Base-by-base conservation (phyloP, 169 alveolate species). In the Perkinsus marinus region DNA sequence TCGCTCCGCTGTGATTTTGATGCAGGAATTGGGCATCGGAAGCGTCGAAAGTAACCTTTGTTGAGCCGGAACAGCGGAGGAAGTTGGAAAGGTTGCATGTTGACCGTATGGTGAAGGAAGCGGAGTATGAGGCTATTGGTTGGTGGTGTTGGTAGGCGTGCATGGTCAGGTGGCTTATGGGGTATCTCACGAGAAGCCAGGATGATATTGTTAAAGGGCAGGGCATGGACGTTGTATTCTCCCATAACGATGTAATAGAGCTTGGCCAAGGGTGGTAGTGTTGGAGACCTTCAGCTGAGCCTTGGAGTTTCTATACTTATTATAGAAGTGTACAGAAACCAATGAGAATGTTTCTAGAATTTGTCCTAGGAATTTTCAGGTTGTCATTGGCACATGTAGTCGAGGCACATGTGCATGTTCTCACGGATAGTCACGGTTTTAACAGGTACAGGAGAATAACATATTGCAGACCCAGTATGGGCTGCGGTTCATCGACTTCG, bases 361-460 rank as follows among this genome's bases (percentile, higher is more conserved):
- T n/a, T n/a, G n/a, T n/a, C n/a, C n/a, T n/a, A n/a, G n/a, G n/a
- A n/a, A n/a, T n/a, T n/a, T n/a, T n/a, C n/a, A n/a, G n/a, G n/a
- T n/a, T n/a, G n/a, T n/a, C n/a, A n/a, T n/a, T n/a, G n/a, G n/a
- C n/a, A n/a, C n/a, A n/a, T n/a, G n/a, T n/a, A n/a, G n/a, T n/a
- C n/a, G n/a, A n/a, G n/a, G n/a, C n/a, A n/a, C n/a, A n/a, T n/a
- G n/a, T n/a, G n/a, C n/a, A n/a, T n/a, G n/a, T n/a, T n/a, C n/a
- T n/a, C n/a, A n/a, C n/a, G n/a, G n/a, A n/a, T n/a, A n/a, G n/a
- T n/a, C n/a, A n/a, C n/a, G n/a, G n/a, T n/a, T n/a, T n/a, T n/a
- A n/a, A n/a, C 34, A 57, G 79, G 79, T 93, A 9, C 95, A 94
- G 89, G 95, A 94, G 90, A 94, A 94, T 90, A 94, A 94, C 68